Conservation (phyloP, 176 grass and related monocot genomes). For the Dactylis glomerata region DNA sequence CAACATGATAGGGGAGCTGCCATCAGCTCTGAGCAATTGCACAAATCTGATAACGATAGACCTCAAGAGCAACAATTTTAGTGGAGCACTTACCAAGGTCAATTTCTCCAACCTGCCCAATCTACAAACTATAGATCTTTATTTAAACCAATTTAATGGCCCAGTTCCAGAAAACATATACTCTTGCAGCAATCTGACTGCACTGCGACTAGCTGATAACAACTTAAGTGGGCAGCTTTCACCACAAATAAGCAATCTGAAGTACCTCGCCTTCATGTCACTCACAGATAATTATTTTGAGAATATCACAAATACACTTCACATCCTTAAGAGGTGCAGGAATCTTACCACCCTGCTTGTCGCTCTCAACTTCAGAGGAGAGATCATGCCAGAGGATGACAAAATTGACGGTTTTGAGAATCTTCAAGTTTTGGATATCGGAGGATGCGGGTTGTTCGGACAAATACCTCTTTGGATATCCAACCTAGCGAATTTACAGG, state of each 20-base stretch:
- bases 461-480: constrained; percentile 34
- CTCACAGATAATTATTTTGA: neutral
- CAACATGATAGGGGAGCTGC: constrained; percentile 2
- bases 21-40: neutral
- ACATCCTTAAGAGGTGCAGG: constrained; percentile 17
- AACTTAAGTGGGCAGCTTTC: constrained; percentile 23
- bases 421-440: neutral
- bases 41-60: constrained; percentile 3
- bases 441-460: neutral
- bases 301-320: constrained; percentile 20
- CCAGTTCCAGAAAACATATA: constrained; percentile 12
- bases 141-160: neutral
- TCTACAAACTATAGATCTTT: neutral
- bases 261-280: constrained; percentile 31
- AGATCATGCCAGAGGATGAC: neutral
- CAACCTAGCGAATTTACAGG: neutral
- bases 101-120: constrained; percentile 24
- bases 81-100: neutral
- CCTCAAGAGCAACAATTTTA: constrained; percentile 11
- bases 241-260: constrained; percentile 5
- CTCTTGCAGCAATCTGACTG: constrained; percentile 7
- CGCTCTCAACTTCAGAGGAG: neutral
- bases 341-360: constrained; percentile 9
- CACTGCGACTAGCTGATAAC: constrained; percentile 11
- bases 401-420: constrained; percentile 2